Conservation (phyloP, 768 basidiomycete species). For the Trametes cingulata region DNA sequence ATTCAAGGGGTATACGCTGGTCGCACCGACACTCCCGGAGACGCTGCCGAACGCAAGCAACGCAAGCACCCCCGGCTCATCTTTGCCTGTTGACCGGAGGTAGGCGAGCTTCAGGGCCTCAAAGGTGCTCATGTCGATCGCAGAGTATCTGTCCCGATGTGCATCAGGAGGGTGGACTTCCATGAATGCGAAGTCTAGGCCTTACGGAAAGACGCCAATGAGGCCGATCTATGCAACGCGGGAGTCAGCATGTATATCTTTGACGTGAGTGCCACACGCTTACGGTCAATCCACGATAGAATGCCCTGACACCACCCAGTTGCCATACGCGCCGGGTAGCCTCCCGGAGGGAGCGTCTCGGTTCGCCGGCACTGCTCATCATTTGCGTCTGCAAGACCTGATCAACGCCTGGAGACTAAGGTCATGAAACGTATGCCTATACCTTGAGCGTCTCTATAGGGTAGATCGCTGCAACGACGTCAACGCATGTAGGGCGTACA, state of each 20-base stretch:
- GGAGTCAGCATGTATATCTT: conserved; percentile 17
- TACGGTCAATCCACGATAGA: conserved; percentile 89
- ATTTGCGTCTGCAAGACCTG: conserved; percentile 71
- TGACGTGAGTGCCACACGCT: conserved; percentile 35
- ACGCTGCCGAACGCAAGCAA: conserved; percentile 89
- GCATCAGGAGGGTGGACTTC: neutral
- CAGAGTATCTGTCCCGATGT: conserved; percentile 63
- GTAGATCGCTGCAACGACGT: conserved; percentile 73
- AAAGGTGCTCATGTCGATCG: conserved; percentile 97
- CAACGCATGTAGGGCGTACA: conserved; percentile 7
- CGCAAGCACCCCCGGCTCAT: conserved; percentile 88
- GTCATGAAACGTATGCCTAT: too few species aligned
- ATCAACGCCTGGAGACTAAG: neutral
- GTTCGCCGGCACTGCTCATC: conserved; percentile 81
- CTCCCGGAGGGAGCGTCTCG: conserved; percentile 55
- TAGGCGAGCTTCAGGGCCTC: conserved; percentile 94
- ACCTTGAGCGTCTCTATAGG: conserved; percentile 96
- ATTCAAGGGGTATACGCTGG: conserved; percentile 90
- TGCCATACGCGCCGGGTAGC: conserved; percentile 77
- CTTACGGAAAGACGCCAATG: conserved; percentile 93
- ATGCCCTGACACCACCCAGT: conserved; percentile 78
- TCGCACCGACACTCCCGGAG: conserved; percentile 92
- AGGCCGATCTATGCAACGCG: conserved; percentile 74
- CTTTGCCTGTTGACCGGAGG: conserved; percentile 78
- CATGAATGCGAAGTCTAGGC: conserved; percentile 8